phyloP scores from a whole-genome alignment of 345 rosid genomes.

The Raphanus sativus region DNA sequence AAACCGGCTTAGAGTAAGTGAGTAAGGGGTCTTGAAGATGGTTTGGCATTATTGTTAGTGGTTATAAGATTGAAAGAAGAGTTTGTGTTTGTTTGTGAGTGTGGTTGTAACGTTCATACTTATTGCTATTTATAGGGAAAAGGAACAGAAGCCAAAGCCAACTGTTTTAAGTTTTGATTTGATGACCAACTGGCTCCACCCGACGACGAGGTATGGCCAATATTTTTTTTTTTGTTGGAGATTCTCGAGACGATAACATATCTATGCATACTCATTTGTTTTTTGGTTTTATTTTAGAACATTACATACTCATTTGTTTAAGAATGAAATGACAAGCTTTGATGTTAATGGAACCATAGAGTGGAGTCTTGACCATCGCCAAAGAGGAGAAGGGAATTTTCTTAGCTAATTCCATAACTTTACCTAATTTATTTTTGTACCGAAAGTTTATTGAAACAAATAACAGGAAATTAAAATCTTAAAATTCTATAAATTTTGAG shows the following conservation, averaged over 20 bases:
- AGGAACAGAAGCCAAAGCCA: background rate
- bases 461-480: background rate
- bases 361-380: background rate
- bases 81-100: background rate
- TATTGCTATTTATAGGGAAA: background rate
- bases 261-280: background rate
- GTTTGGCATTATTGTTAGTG: conserved; percentile 21
- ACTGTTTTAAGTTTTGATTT: background rate
- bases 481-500: background rate
- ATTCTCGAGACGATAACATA: background rate
- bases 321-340: background rate
- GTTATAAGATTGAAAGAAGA: background rate
- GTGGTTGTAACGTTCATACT: background rate
- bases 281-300: background rate
- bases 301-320: background rate
- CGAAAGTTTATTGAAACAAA: background rate
- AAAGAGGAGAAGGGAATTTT: background rate
- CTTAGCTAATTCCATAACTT: background rate
- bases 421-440: background rate
- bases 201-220: background rate
- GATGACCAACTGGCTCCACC: background rate
- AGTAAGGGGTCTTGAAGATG: conserved; percentile 17
- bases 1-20: background rate
- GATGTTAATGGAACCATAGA: background rate
- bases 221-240: background rate